A percentile compares a stretch with the other conserved stretches of the same genome.
Evolutionary conservation across 331 rosid genomes (phyloP).

Genomic region (Erythrophleum ivorense): DNA sequence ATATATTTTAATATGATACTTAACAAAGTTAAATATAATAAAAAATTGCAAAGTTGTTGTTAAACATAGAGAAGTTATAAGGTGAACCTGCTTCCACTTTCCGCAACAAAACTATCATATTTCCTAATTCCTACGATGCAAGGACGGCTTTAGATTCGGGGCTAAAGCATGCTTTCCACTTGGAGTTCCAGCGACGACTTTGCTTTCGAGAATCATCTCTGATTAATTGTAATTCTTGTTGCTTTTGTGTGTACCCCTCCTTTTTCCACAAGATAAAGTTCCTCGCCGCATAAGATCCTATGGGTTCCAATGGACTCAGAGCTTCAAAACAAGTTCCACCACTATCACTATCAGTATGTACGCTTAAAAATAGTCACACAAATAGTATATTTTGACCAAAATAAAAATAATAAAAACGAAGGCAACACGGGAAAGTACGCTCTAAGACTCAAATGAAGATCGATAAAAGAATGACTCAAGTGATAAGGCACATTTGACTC

Average conservation of each 20-base stretch:
- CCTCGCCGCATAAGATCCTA: conserved; percentile 62
- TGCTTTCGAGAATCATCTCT: conserved; percentile 45
- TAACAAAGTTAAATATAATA: too few relatives aligned
- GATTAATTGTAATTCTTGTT: conserved; percentile 33
- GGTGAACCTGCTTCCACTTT: too few relatives aligned
- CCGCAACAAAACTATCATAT: background rate
- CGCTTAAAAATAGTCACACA: too few relatives aligned
- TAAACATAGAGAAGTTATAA: too few relatives aligned
- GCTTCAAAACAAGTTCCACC: conserved; percentile 46
- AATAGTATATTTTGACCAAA: too few relatives aligned
- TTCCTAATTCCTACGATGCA: background rate
- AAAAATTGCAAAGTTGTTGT: too few relatives aligned
- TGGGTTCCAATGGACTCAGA: conserved; percentile 61
- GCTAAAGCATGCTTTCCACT: conserved; percentile 57
- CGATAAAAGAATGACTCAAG: too few relatives aligned
- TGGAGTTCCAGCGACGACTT: conserved; percentile 40
- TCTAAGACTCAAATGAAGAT: background rate
- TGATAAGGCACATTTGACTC: too few relatives aligned
- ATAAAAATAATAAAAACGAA: background rate
- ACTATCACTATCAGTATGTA: background rate
- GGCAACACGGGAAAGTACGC: background rate
- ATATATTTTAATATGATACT: too few relatives aligned
- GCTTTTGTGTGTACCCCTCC: conserved; percentile 41
- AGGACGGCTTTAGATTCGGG: background rate
- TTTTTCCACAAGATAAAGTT: conserved; percentile 67